Base-by-base conservation (phyloP, 768 basidiomycete genomes). In the Tephrocybe rancida region DNA sequence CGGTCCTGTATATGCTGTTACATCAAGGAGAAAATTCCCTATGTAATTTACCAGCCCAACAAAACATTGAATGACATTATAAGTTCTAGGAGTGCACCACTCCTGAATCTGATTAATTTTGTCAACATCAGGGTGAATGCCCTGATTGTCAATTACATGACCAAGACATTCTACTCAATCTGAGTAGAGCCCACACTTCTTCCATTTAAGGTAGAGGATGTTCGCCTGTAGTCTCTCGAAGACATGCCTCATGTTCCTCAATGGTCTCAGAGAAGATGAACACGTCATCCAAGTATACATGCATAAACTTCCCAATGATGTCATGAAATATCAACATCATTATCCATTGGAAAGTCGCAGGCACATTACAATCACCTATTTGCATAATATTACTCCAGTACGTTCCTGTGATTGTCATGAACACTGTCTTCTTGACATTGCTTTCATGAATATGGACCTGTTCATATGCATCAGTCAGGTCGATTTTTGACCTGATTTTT, bases 101-200 rank as follows among this genome's bases (percentile, higher is more conserved):
- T n/a, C n/a, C n/a, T n/a, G n/a, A n/a, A n/a, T n/a, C n/a, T n/a
- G n/a, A n/a, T n/a, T n/a, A n/a, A n/a, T n/a, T n/a, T n/a, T n/a
- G n/a, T n/a, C n/a, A n/a, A n/a, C n/a, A n/a, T n/a, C n/a, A n/a
- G n/a, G n/a, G n/a, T n/a, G n/a, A n/a, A n/a, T n/a, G n/a, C n/a
- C n/a, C n/a, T n/a, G 30, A 32, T 32, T 13, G 30, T 46, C 18
- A n/a, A 32, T 46, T 13, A 46, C 29, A 22, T 46, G 44, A 6
- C 29, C 44, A 19, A 46, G n/a, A 27, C 29, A 46, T 14, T 51
- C 50, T 3, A 51, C 32, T 3, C 8, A 18, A 11, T 43, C 21
- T 2, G 50, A 27, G 26, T 51, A 51, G 1, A 51, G 16, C 16
- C 43, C 29, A 30, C 29, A 67, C 22, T 52, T 52, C 29, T 54